Evolutionary conservation across 176 grass and related monocot species (phyloP).

Genomic region (Leersia perrieri): DNA sequence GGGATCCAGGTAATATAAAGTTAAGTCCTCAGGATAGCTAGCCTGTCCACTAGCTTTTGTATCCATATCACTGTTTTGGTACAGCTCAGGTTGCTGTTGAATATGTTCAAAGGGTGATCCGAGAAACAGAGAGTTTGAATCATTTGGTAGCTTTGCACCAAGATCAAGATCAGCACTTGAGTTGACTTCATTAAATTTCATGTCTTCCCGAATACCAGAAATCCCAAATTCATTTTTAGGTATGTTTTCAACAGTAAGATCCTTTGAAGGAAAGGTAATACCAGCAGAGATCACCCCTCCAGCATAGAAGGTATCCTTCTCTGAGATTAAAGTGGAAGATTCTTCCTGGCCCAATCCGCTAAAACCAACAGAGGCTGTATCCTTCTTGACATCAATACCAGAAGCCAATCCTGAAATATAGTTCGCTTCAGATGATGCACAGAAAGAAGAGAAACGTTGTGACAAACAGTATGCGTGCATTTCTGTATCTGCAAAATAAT

Average conservation of each 20-base stretch:
- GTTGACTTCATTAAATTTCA: slow-evolving; percentile 17
- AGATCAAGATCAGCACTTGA: slow-evolving; percentile 30
- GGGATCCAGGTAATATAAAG: slow-evolving; percentile 88
- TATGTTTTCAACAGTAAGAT: slow-evolving; percentile 13
- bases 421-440: slow-evolving; percentile 18
- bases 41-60: slow-evolving; percentile 35
- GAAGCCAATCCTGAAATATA: slow-evolving; percentile 40
- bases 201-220: slow-evolving; percentile 23
- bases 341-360: slow-evolving; percentile 31
- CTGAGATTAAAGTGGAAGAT: slow-evolving; percentile 30
- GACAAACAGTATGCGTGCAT: not conserved
- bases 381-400: slow-evolving; percentile 32
- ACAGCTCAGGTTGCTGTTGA: not conserved
- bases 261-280: slow-evolving; percentile 16
- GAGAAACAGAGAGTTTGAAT: slow-evolving; percentile 55
- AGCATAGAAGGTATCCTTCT: slow-evolving; percentile 44
- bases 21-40: slow-evolving; percentile 69
- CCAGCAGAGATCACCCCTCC: slow-evolving; percentile 22
- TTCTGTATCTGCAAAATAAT: not conserved
- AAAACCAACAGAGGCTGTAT: slow-evolving; percentile 24
- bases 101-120: slow-evolving; percentile 19
- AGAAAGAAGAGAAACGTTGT: slow-evolving; percentile 10
- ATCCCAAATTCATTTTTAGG: not conserved
- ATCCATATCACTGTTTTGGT: slow-evolving; percentile 23
- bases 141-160: slow-evolving; percentile 58